Base-by-base conservation (phyloP, 345 rosid genomes). In the Corchorus capsularis region DNA sequence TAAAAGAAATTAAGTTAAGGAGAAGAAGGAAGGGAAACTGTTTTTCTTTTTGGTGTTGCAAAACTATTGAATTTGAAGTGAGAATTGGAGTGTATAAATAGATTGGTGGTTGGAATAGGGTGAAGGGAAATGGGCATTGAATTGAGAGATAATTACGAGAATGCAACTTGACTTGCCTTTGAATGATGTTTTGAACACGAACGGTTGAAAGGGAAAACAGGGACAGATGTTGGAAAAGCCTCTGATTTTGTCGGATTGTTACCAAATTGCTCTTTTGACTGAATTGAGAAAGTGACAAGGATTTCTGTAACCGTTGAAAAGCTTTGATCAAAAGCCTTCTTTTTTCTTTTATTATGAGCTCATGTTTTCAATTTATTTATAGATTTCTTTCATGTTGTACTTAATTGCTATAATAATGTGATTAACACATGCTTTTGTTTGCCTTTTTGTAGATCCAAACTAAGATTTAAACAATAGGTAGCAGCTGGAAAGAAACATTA, bases 171-270 rank as follows among this genome's bases (percentile, higher is more conserved):
- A 79, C 83, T 80, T 80, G 43, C 32, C 62, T 68, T 73, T 75
- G 72, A 81, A 71, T 63, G 66, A 37, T 57, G 74, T 83, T 83
- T 80, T 83, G 84, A 22, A 79, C 79, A 67, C 84, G 37, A 79
- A 81, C 20, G 75, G 73, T 74, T 82, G 85, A 83, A 82, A 85
- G 73, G 52, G 47, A 75, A 39, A 84, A 75, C 73, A 78, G 81
- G 82, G 83, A 86, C 84, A 74, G 60, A 77, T 83, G 90, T 72
- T 83, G 90, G 86, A 83, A 85, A 86, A 81, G 81, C 60, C 72
- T 80, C 77, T 81, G 83, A 79, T 84, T 84, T 85, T 86, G 90
- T 85, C 87, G 86, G 89, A 76, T 82, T 82, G 47, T 80, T 81
- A 83, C 76, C 79, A 68, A 83, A 64, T 65, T 78, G 70, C 71